Evolutionary conservation across 2,329 filamentous ascomycete species (phyloP), one percentile per base, ranked within the genome.

Genomic region (Hypoxylon sp.): DNA sequence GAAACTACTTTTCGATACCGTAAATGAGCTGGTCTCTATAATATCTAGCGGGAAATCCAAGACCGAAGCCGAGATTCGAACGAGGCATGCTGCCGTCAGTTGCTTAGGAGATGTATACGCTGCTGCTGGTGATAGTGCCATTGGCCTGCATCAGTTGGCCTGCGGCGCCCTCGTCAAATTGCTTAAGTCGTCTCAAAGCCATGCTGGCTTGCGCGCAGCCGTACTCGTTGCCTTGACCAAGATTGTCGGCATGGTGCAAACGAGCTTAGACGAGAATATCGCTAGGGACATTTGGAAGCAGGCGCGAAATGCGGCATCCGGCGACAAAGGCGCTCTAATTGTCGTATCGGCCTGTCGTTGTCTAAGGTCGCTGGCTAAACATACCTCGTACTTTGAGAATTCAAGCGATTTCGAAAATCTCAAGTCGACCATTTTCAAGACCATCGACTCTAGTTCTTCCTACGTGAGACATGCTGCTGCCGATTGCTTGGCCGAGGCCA

Each of bases 201-300:
- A 97, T 82, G 90, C 93, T 0, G 96, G 94, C 0, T 81, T 97
- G 59, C 89, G 94, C 64, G 92, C 91, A 14, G 90, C 92, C 16
- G 85, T 94, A 21, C 93, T 97, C 74, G 86, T 84, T 46, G 88
- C 93, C 0, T 79, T 97, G 51, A 89, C 87, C 43, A 94, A 94
- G 80, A 87, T 97, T 41, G 84, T 90, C 25, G 85, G 85, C 63
- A 95, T 94, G 78, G 88, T 97, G 27, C 86, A 87, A 59, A 84
- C 85, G 4, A 93, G 92, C 65, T 85, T 95, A 73, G 96, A 99
- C 72, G 96, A 99, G 78, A 84, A 82, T 58, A 84, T 94, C 37
- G 92, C 92, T n/a, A 89, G 94, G 74, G 94, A 97, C 77, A 88
- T 96, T 14, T 98, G 94, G 93, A 99, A 97, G 79, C 92, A 95